Percentiles rank a stretch among this genome's conserved stretches.
phyloP scores from a whole-genome alignment of 108 stramenopile genomes.

The Chaetoceros tenuissimus region DNA sequence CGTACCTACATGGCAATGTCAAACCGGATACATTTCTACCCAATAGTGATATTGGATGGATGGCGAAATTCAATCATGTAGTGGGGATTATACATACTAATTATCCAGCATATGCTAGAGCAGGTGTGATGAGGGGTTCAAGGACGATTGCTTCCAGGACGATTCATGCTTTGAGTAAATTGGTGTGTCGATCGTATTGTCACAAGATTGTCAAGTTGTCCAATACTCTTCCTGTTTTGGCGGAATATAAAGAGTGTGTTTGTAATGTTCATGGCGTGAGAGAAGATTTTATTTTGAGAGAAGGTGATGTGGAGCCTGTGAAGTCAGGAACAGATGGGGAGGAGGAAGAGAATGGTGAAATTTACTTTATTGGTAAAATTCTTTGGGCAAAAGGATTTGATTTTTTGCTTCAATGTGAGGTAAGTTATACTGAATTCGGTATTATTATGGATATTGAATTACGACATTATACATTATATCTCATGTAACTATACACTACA shows the following conservation, averaged over 20 bases:
- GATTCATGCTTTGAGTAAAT: slow-evolving; percentile 52
- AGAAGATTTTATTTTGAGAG: slow-evolving; percentile 44
- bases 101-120: slow-evolving; percentile 51
- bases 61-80: slow-evolving; percentile 64
- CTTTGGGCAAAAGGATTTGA: slow-evolving; percentile 74
- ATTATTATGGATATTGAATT: too few species aligned
- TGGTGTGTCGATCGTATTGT: slow-evolving; percentile 69
- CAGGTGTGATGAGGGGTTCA: slow-evolving; percentile 53
- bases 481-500: slow-evolving; percentile 23
- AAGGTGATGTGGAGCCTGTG: slow-evolving; percentile 1
- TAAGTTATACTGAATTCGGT: too few species aligned
- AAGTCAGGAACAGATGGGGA: neutral
- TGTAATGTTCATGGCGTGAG: slow-evolving; percentile 85
- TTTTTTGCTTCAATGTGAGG: slow-evolving; percentile 44
- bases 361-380: slow-evolving; percentile 82
- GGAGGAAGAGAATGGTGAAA: slow-evolving; percentile 1
- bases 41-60: slow-evolving; percentile 61
- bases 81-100: slow-evolving; percentile 86
- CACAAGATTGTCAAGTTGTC: slow-evolving; percentile 66
- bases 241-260: slow-evolving; percentile 49
- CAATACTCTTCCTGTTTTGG: slow-evolving; percentile 48
- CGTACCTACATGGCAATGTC: neutral
- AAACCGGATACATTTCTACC: neutral
- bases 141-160: slow-evolving; percentile 57
- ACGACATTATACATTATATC: too few species aligned